phyloP scores from a whole-genome alignment of 2,329 filamentous ascomycete genomes.

The Didymella glomerata region DNA sequence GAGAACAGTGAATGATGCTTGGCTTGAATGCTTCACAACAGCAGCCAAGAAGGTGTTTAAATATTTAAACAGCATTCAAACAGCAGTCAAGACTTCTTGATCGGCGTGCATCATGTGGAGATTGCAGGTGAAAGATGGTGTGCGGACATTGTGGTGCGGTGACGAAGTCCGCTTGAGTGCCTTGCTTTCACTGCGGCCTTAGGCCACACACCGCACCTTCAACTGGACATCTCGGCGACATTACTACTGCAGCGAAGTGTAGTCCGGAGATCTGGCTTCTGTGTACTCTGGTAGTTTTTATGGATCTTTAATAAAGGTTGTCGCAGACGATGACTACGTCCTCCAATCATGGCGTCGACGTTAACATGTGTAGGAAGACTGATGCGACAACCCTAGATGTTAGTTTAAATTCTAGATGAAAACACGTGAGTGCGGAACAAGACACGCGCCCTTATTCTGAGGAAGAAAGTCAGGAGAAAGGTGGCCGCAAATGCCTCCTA shows the following conservation, averaged over 20 bases:
- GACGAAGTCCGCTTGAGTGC: slow-evolving; percentile 9
- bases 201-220: slow-evolving; percentile 1
- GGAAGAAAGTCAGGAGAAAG: background rate
- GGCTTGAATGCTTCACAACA: background rate
- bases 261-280: background rate
- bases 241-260: background rate
- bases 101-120: background rate
- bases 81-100: background rate
- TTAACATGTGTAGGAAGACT: background rate
- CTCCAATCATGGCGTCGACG: background rate
- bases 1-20: background rate
- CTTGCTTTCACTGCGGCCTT: slow-evolving; percentile 11
- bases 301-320: background rate
- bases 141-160: slow-evolving; percentile 1
- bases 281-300: background rate
- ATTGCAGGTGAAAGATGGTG: slow-evolving; percentile 1
- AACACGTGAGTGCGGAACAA: background rate
- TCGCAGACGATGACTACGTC: background rate
- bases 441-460: background rate
- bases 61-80: background rate
- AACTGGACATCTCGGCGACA: background rate
- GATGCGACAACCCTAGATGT: background rate
- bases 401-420: background rate
- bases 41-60: background rate
- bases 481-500: background rate